A percentile compares a stretch with the other conserved stretches of the same genome.
These are phyloP conservation scores for Aspergillus heteromorphus DNA, from an alignment of 495 filamentous ascomycete species.

Conservation along the genomic window DNA sequence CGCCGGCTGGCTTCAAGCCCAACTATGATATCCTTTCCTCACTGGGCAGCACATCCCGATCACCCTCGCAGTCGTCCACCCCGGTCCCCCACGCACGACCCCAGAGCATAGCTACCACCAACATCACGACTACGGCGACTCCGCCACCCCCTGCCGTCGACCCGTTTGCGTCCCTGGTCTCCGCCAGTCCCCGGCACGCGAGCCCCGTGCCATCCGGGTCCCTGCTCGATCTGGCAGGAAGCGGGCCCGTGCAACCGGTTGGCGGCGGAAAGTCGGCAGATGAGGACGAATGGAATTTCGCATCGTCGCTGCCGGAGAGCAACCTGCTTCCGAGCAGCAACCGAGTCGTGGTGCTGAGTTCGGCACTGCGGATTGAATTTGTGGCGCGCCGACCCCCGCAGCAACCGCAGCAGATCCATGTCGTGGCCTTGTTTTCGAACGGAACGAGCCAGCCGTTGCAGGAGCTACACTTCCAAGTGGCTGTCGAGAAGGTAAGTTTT, in stretches of 20 bases:
- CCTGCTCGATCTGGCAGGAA: slow-evolving; percentile 38
- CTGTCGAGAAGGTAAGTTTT: slow-evolving; percentile 77
- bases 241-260: slow-evolving; percentile 16
- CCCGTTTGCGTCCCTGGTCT: slow-evolving; percentile 67
- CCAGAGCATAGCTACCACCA: slow-evolving; percentile 19
- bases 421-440: slow-evolving; percentile 71
- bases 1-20: slow-evolving; percentile 36
- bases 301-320: slow-evolving; percentile 73
- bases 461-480: slow-evolving; percentile 84
- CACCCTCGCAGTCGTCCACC: slow-evolving; percentile 46
- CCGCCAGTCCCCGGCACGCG: slow-evolving; percentile 44
- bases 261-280: slow-evolving; percentile 25
- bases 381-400: slow-evolving; percentile 34
- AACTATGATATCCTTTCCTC: slow-evolving; percentile 61
- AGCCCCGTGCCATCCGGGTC: slow-evolving; percentile 37
- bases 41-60: slow-evolving; percentile 32
- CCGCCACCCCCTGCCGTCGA: slow-evolving; percentile 43
- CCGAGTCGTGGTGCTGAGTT: slow-evolving; percentile 55
- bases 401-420: slow-evolving; percentile 44
- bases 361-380: slow-evolving; percentile 50
- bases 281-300: slow-evolving; percentile 90
- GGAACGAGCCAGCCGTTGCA: slow-evolving; percentile 61
- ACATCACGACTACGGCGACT: slow-evolving; percentile 19
- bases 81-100: slow-evolving; percentile 30
- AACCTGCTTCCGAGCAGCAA: slow-evolving; percentile 49